Evolutionary conservation across 2,329 filamentous ascomycete species (phyloP).

Genomic region (Cladosporium sp.): DNA sequence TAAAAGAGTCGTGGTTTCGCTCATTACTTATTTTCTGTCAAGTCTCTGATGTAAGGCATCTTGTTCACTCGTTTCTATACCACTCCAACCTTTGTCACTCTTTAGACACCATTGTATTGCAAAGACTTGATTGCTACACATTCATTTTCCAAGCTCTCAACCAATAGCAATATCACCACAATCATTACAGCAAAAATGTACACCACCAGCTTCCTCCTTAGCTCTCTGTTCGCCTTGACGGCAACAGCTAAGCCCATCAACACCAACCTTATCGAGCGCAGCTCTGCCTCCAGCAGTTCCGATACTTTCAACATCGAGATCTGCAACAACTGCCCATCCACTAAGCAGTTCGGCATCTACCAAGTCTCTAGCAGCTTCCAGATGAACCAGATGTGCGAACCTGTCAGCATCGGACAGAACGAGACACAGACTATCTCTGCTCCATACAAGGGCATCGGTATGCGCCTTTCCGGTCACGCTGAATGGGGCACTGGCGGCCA

Average conservation of each 20-base stretch:
- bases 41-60: neutral
- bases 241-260: constrained; percentile 11
- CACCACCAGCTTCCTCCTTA: constrained; percentile 11
- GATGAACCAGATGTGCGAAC: constrained; percentile 26
- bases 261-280: constrained; percentile 14
- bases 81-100: constrained; percentile 5
- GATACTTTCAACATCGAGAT: constrained; percentile 32
- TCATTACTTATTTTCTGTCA: neutral
- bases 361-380: constrained; percentile 28
- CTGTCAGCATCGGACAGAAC: constrained; percentile 23
- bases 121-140: neutral
- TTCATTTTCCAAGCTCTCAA: neutral
- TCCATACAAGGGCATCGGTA: constrained; percentile 28
- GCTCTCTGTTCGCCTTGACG: constrained; percentile 18
- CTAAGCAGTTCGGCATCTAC: constrained; percentile 32
- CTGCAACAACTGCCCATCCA: constrained; percentile 30
- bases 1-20: neutral
- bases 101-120: neutral
- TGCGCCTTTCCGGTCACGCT: constrained; percentile 32
- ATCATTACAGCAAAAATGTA: constrained; percentile 10
- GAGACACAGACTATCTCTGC: constrained; percentile 23
- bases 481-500: constrained; percentile 30
- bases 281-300: constrained; percentile 4
- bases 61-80: neutral
- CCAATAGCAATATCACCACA: neutral